A percentile compares a stretch with the other conserved stretches of the same genome.
These are phyloP conservation scores for Arabis alpina DNA, from an alignment of 345 rosid species.

Conservation along the genomic window DNA sequence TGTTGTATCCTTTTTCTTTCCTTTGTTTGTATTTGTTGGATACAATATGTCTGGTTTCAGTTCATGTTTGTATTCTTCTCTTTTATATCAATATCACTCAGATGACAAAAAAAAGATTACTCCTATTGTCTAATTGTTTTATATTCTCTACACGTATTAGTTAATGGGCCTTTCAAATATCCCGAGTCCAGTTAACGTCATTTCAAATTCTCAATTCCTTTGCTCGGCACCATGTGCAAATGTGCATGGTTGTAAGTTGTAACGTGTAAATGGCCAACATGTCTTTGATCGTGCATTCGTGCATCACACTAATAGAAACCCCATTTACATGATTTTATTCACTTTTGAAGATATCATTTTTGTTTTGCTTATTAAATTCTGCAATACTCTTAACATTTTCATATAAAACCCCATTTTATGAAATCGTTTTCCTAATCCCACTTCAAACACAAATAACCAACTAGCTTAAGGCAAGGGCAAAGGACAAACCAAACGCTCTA, in stretches of 20 bases:
- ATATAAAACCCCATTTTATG: conserved; percentile 30
- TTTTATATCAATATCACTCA: too few species aligned
- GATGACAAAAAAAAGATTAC: too few species aligned
- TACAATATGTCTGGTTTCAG: too few species aligned
- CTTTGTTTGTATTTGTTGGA: too few species aligned
- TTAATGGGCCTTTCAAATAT: too few species aligned
- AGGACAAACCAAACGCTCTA: background rate
- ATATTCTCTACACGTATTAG: too few species aligned
- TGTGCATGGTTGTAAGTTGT: background rate
- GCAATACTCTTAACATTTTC: conserved; percentile 4
- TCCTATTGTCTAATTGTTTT: too few species aligned
- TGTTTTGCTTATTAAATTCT: too few species aligned
- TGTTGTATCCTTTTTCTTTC: too few species aligned
- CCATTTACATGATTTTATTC: background rate
- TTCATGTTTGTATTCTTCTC: too few species aligned
- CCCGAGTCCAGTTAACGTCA: too few species aligned
- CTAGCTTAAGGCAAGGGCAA: conserved; percentile 15
- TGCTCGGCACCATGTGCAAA: background rate
- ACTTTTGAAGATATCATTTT: conserved; percentile 11
- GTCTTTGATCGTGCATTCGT: conserved; percentile 34
- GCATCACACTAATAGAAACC: conserved; percentile 15
- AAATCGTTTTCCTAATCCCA: conserved; percentile 22
- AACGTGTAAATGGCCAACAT: conserved; percentile 30
- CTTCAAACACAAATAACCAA: background rate
- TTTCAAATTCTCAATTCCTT: too few species aligned